Evolutionary conservation across 345 rosid genomes (phyloP).

Genomic region (Populus simonii): DNA sequence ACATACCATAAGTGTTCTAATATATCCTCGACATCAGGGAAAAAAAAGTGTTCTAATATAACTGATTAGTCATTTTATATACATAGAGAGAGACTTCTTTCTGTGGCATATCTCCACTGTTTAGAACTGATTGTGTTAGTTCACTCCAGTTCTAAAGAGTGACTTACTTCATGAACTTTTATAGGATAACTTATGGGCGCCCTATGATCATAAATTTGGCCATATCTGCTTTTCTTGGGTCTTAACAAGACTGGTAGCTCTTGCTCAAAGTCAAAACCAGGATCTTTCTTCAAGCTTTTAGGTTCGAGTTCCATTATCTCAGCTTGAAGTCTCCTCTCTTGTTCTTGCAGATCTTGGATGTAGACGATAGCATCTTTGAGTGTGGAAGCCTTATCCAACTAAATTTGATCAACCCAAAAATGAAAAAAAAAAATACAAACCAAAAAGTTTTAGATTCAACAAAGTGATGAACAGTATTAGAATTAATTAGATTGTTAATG

Average conservation of each 20-base stretch:
- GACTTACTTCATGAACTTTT: constrained; percentile 58
- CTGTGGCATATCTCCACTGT: not conserved
- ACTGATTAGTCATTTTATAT: too few species aligned
- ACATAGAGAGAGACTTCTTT: not conserved
- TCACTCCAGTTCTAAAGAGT: too few species aligned
- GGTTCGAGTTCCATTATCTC: constrained; percentile 83
- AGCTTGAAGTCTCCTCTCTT: constrained; percentile 59
- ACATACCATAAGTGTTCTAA: not conserved
- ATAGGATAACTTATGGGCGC: constrained; percentile 44
- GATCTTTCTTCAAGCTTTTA: constrained; percentile 29
- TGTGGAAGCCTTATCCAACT: constrained; percentile 99
- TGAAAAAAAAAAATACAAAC: not conserved
- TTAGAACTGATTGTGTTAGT: not conserved
- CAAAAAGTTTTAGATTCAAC: not conserved
- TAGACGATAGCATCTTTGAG: constrained; percentile 89
- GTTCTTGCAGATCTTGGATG: constrained; percentile 77
- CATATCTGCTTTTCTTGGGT: constrained; percentile 67
- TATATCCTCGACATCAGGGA: not conserved
- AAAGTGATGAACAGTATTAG: not conserved
- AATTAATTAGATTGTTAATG: too few species aligned
- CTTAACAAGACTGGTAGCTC: constrained; percentile 55
- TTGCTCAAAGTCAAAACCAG: constrained; percentile 40
- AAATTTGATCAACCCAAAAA: not conserved
- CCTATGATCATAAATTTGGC: constrained; percentile 39
- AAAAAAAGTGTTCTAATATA: not conserved